Evolutionary conservation across 164 flowering plant genomes (phyloP), one percentile per base, ranked within the genome.

Genomic region (Tetracentron sinense): DNA sequence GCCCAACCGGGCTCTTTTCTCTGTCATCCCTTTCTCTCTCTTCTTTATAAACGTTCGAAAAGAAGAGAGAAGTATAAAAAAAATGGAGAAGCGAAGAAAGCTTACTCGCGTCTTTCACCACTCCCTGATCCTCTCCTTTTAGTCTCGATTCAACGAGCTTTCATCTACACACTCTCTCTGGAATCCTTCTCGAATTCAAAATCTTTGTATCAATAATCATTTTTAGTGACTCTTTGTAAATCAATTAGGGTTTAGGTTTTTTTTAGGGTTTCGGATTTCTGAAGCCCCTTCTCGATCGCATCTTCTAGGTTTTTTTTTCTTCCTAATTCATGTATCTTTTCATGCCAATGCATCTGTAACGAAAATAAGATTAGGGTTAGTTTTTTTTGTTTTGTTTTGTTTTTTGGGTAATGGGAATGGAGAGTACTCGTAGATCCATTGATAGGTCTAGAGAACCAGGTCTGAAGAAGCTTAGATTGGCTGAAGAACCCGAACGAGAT

Each of bases 371-470:
- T 71, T 71, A 48, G 54, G 62, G 48, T 68, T 70, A 42, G 23
- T 4, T 23, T 14, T 60, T 57, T 22, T 62, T 60, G 47, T 54
- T 46, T 56, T 51, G 31, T 35, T 58, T 16, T 44, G 62, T 47
- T 26, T 7, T 60, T 56, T 28, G 29, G 62, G 38, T 55, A 6
- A 77, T 83, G 83, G 87, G 81, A 50, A 90, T 87, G 96, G 93
- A 90, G 74, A 85, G 83, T 71, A 67, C 86, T 58, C 95, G 98
- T 56, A 80, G 97, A 80, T 63, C 92, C 14, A 83, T 86, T 22
- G 91, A 82, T 65, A 80, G 95, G 80, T 80, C 87, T 42, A 79
- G 86, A 73, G 89, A 89, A 22, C 77, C 79, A 14, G 88, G 84
- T 6, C 14, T 74, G 51, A 93, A 93, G 83, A 90, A 85, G 62